Base-by-base conservation (phyloP, 768 basidiomycete species). In the Tephrocybe sp. region DNA sequence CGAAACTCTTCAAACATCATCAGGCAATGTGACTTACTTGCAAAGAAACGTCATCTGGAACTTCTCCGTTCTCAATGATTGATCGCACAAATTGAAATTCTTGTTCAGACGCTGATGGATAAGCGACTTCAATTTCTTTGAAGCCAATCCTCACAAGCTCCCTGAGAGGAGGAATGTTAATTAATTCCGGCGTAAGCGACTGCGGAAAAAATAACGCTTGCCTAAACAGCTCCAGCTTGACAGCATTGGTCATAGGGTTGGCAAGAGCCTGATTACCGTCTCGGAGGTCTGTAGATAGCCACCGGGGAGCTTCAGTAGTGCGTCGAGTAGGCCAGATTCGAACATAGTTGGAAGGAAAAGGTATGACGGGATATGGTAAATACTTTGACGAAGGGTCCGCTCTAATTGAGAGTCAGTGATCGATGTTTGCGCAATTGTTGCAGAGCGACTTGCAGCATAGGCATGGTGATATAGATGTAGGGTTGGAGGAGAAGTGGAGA, bases 81-180 rank as follows among this genome's bases (percentile, higher is more conserved):
- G 80, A 78, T 38, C 87, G 77, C 45, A 89, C 87, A 57, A 90
- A 92, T 53, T 72, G 66, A 63, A 86, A 92, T 64, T 92, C 90
- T 48, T 84, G 84, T 46, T 90, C 87, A 42, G 85, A 87, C 31
- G 89, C 89, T 44, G 88, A 86, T 22, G 90, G 89, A 65, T 90
- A 92, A 31, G 89, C 86, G 39, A 90, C 74, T 67, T 92, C 89
- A 62, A 92, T 89, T 71, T 92, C 88, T 72, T 92, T 92, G 73
- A 89, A 84, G 31, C 88, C 88, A 52, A 85, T 82, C 62, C 84
- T 80, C 57, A 90, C 70, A 42, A 92, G 77, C 57, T 85, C 71
- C 53, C 80, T 71, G 72, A 83, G 83, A 73, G 84, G 84, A 26
- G 2, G 16, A 17, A 72, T 67, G 26, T 77, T 75, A 62, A 85